These are phyloP conservation scores for Cladobotryum protrusum DNA, from an alignment of 2,329 filamentous ascomycete genomes.

Conservation along the genomic window DNA sequence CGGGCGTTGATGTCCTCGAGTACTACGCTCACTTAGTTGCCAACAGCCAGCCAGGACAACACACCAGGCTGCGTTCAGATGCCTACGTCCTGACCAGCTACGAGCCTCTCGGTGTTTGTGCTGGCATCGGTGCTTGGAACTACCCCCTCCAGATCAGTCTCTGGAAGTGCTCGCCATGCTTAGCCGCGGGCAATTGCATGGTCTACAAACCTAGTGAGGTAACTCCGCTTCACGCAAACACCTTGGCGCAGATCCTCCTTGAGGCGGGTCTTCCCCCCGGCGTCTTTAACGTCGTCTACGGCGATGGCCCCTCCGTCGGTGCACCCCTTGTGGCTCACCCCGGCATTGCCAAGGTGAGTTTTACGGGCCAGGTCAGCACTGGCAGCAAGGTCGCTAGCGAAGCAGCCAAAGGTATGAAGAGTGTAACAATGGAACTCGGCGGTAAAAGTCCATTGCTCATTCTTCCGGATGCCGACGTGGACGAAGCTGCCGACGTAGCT, in stretches of 20 bases:
- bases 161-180: slow-evolving; percentile 82
- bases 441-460: slow-evolving; percentile 79
- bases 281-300: slow-evolving; percentile 83
- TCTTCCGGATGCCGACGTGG: slow-evolving; percentile 71
- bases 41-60: slow-evolving; percentile 75
- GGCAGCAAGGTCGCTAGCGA: slow-evolving; percentile 73
- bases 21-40: slow-evolving; percentile 79
- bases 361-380: slow-evolving; percentile 81
- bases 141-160: slow-evolving; percentile 87
- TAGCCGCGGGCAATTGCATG: slow-evolving; percentile 84
- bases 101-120: slow-evolving; percentile 75
- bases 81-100: slow-evolving; percentile 81
- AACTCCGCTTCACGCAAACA: slow-evolving; percentile 74
- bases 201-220: slow-evolving; percentile 87
- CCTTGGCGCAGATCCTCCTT: slow-evolving; percentile 67
- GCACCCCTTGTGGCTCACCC: slow-evolving; percentile 68
- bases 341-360: slow-evolving; percentile 75
- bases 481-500: slow-evolving; percentile 77
- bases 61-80: slow-evolving; percentile 64
- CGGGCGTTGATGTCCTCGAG: slow-evolving; percentile 78
- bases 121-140: slow-evolving; percentile 86
- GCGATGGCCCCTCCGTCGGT: slow-evolving; percentile 65
- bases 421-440: slow-evolving; percentile 86
- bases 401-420: slow-evolving; percentile 76
- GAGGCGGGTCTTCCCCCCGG: slow-evolving; percentile 75